phyloP scores from a whole-genome alignment of 2,329 filamentous ascomycete species.

The Thermochaetoides dissita region DNA sequence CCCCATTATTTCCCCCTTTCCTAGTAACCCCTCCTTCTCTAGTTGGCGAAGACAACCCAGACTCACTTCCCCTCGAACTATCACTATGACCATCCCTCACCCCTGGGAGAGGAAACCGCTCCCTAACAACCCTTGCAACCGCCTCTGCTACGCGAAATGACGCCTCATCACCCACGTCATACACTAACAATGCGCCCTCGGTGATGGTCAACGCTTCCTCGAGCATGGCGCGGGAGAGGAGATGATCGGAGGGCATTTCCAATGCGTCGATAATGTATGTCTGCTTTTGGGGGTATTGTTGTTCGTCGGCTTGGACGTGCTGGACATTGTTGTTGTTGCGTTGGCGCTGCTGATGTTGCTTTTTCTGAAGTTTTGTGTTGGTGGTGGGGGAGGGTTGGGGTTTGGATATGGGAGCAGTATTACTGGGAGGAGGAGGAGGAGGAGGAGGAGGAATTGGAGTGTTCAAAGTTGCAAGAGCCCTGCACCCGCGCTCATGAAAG shows the following conservation, averaged over 20 bases:
- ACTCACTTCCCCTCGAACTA: too few relatives aligned
- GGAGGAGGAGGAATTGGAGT: neutral
- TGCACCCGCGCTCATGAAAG: slow-evolving; percentile 20
- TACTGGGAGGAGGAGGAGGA: neutral
- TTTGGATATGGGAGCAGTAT: neutral
- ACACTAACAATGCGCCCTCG: slow-evolving; percentile 26
- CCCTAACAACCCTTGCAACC: slow-evolving; percentile 16
- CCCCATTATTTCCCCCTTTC: too few relatives aligned
- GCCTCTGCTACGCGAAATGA: slow-evolving; percentile 18
- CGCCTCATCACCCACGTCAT: slow-evolving; percentile 18
- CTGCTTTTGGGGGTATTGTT: neutral
- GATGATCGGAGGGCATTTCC: slow-evolving; percentile 22
- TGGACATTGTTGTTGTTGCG: neutral
- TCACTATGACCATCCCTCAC: too few relatives aligned
- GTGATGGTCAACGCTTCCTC: slow-evolving; percentile 25
- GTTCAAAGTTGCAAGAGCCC: slow-evolving; percentile 20
- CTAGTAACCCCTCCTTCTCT: too few relatives aligned
- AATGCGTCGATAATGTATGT: slow-evolving; percentile 24
- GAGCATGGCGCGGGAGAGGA: slow-evolving; percentile 21
- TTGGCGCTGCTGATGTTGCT: neutral
- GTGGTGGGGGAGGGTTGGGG: neutral
- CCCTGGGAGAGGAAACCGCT: slow-evolving; percentile 5
- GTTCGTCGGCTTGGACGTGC: neutral
- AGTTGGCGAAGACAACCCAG: too few relatives aligned
- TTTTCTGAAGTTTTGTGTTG: too few relatives aligned